phyloP scores from a whole-genome alignment of 805 yeast genomes.

The Hyphopichia homilentoma region DNA sequence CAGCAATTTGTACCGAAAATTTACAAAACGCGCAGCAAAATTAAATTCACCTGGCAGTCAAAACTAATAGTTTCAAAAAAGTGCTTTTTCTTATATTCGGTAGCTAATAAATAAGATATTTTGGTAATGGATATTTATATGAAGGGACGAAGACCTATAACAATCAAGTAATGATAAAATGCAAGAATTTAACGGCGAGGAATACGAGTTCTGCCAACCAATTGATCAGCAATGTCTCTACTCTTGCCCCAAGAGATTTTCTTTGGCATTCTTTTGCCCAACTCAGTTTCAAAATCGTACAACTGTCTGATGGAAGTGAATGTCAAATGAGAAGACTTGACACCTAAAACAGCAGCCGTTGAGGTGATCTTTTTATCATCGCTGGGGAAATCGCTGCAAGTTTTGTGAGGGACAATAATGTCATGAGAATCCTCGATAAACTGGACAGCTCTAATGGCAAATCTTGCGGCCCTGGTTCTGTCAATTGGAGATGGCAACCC shows the following conservation, averaged over 20 bases:
- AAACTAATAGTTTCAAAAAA: no score
- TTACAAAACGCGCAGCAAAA: no score
- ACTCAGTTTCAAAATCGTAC: conserved; percentile 84
- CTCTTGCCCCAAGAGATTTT: conserved; percentile 75
- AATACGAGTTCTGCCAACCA: conserved; percentile 62
- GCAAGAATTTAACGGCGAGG: conserved; percentile 3
- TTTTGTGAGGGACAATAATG: conserved; percentile 17
- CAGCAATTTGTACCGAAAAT: no score
- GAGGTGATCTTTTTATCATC: conserved; percentile 29
- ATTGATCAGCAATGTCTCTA: conserved; percentile 76
- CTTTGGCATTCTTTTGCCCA: conserved; percentile 82
- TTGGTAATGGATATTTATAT: no score
- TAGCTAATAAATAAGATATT: no score
- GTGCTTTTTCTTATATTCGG: no score
- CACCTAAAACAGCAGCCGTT: conserved; percentile 82
- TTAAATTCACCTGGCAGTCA: no score
- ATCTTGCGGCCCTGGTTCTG: conserved; percentile 82
- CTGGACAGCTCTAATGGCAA: conserved; percentile 85
- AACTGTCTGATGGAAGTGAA: conserved; percentile 72
- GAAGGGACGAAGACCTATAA: no score
- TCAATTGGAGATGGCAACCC: conserved; percentile 93
- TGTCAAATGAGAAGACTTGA: conserved; percentile 68
- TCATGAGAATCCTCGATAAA: conserved; percentile 62
- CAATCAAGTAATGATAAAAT: no score
- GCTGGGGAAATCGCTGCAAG: conserved; percentile 27